Evolutionary conservation across 306 rosid species (phyloP).

Genomic region (Quercus variabilis): DNA sequence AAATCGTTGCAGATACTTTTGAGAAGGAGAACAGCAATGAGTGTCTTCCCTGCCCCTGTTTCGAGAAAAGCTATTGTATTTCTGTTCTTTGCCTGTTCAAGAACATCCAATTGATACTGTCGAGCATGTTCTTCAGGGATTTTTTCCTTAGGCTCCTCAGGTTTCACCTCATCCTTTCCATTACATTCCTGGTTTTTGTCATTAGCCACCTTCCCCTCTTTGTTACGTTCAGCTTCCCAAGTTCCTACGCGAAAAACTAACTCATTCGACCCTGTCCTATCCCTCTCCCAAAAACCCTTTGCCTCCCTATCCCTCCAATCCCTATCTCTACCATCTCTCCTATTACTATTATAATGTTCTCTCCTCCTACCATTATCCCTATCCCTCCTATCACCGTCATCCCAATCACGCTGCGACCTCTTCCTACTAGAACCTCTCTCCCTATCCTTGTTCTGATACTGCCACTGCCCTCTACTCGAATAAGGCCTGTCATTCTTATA

Average conservation of each 20-base stretch:
- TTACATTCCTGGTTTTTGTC: slow-evolving; percentile 40
- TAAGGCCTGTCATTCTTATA: slow-evolving; percentile 47
- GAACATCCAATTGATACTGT: slow-evolving; percentile 97
- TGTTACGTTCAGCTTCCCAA: slow-evolving; percentile 61
- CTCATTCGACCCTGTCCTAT: slow-evolving; percentile 59
- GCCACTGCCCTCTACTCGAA: slow-evolving; percentile 39
- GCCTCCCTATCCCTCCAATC: slow-evolving; percentile 64
- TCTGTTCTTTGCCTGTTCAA: slow-evolving; percentile 84
- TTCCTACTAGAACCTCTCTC: slow-evolving; percentile 47
- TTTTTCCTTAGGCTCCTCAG: slow-evolving; percentile 55
- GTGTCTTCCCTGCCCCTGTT: slow-evolving; percentile 99
- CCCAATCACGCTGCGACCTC: slow-evolving; percentile 66
- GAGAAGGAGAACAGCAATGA: slow-evolving; percentile 92
- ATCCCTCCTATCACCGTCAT: slow-evolving; percentile 62
- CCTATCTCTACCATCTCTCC: slow-evolving; percentile 67
- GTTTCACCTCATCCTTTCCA: slow-evolving; percentile 45
- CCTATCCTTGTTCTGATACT: slow-evolving; percentile 42
- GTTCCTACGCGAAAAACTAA: slow-evolving; percentile 65
- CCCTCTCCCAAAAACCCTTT: slow-evolving; percentile 97
- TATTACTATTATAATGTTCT: slow-evolving; percentile 44
- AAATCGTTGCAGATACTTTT: slow-evolving; percentile 61
- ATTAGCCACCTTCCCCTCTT: slow-evolving; percentile 38
- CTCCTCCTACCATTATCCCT: slow-evolving; percentile 57
- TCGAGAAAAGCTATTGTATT: slow-evolving; percentile 97
- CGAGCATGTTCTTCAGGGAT: slow-evolving; percentile 81